Conservation (phyloP, 2,329 filamentous ascomycete genomes). For the Ciborinia camelliae region DNA sequence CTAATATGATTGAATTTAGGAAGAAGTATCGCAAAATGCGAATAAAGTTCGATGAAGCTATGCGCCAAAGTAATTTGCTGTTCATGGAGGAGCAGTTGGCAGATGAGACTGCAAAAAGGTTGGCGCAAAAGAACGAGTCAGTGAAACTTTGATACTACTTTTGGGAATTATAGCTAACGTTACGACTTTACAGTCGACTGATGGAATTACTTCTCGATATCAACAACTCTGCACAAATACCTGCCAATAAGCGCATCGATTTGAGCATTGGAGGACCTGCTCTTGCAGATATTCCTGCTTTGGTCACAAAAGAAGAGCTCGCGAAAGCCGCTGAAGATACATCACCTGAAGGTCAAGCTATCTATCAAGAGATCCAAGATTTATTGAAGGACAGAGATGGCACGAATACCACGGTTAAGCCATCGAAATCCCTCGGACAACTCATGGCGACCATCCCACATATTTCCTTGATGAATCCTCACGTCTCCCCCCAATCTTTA, state of each 20-base stretch:
- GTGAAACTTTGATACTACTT: slow-evolving; percentile 34
- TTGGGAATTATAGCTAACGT: slow-evolving; percentile 16
- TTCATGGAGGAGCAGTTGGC: slow-evolving; percentile 81
- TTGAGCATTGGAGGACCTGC: slow-evolving; percentile 45
- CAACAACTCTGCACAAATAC: slow-evolving; percentile 79
- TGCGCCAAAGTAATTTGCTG: slow-evolving; percentile 76
- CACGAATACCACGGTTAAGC: slow-evolving; percentile 20
- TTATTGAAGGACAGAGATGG: slow-evolving; percentile 31
- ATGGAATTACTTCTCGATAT: slow-evolving; percentile 86
- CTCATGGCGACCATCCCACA: slow-evolving; percentile 34
- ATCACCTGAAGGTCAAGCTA: slow-evolving; percentile 31
- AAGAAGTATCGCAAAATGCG: slow-evolving; percentile 97
- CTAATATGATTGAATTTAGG: slow-evolving; percentile 58
- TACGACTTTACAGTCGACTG: slow-evolving; percentile 61
- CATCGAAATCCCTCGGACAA: slow-evolving; percentile 33
- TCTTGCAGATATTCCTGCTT: slow-evolving; percentile 28
- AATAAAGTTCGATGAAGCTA: slow-evolving; percentile 70
- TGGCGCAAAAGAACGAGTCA: slow-evolving; percentile 92
- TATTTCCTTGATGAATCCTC: slow-evolving; percentile 23
- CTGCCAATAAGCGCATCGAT: slow-evolving; percentile 70
- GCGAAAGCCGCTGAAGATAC: slow-evolving; percentile 24
- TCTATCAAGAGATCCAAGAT: slow-evolving; percentile 31
- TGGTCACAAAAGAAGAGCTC: slow-evolving; percentile 33
- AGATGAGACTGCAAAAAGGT: slow-evolving; percentile 72
- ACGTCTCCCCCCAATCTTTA: slow-evolving; percentile 38